phyloP scores from a whole-genome alignment of 805 yeast species.

The Yueomyces sp. region DNA sequence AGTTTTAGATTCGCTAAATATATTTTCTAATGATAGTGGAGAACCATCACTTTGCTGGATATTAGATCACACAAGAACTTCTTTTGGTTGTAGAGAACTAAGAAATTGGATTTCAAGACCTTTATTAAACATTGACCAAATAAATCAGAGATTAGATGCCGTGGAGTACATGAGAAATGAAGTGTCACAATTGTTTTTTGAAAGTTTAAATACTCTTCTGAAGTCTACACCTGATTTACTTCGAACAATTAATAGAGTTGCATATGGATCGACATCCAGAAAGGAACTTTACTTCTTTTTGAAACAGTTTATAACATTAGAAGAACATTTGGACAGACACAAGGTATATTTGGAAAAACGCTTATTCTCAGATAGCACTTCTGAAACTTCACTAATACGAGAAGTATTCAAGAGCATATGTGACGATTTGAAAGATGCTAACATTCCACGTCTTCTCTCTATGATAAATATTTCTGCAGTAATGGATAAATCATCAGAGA shows the following conservation, averaged over 20 bases:
- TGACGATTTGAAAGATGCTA: too few relatives aligned
- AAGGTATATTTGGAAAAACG: slow-evolving; percentile 6
- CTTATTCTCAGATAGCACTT: too few relatives aligned
- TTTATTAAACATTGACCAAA: slow-evolving; percentile 36
- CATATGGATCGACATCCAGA: slow-evolving; percentile 45
- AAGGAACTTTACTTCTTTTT: slow-evolving; percentile 47
- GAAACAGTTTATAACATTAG: slow-evolving; percentile 29
- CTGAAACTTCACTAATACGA: too few relatives aligned
- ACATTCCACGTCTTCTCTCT: slow-evolving; percentile 24
- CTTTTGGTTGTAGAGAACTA: slow-evolving; percentile 58
- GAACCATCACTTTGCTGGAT: slow-evolving; percentile 71
- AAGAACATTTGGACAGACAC: slow-evolving; percentile 22
- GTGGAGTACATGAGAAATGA: slow-evolving; percentile 32
- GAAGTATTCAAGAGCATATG: too few relatives aligned
- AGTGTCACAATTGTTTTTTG: slow-evolving; percentile 28
- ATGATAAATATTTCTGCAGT: slow-evolving; percentile 44
- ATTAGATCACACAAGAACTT: slow-evolving; percentile 66
- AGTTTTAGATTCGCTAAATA: slow-evolving; percentile 60
- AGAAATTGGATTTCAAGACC: slow-evolving; percentile 70
- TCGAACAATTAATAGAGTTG: slow-evolving; percentile 40
- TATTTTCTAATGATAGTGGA: slow-evolving; percentile 47
- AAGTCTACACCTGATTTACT: slow-evolving; percentile 43
- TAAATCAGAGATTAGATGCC: slow-evolving; percentile 53
- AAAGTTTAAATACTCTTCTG: slow-evolving; percentile 22
- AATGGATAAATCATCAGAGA: slow-evolving; percentile 33